Percentiles rank a stretch among this genome's conserved stretches.
phyloP scores from a whole-genome alignment of 1,284 basidiomycete genomes.

The Cryptococcus maquisensis region DNA sequence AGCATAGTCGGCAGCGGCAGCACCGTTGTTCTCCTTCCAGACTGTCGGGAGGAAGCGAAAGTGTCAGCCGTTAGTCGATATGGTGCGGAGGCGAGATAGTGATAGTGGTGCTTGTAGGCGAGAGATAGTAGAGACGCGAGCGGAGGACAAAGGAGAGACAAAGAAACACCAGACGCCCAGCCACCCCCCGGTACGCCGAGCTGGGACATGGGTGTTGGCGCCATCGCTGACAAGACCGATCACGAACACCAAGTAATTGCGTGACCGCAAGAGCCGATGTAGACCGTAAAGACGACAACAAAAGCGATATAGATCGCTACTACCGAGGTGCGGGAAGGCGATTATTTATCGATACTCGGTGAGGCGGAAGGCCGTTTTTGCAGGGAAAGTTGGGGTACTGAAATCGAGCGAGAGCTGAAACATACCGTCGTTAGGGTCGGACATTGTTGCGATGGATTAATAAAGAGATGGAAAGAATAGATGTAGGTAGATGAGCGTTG shows the following conservation, averaged over 20 bases:
- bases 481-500: neutral
- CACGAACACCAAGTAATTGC: too few species aligned
- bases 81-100: neutral
- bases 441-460: constrained; percentile 23
- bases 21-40: constrained; percentile 28
- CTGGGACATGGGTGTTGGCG: too few species aligned
- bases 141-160: neutral
- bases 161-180: neutral
- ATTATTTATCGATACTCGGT: neutral
- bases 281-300: neutral
- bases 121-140: neutral
- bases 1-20: constrained; percentile 6
- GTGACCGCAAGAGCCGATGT: neutral
- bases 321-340: neutral
- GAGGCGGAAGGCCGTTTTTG: neutral
- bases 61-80: constrained; percentile 12
- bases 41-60: constrained; percentile 21
- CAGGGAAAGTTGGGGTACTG: neutral
- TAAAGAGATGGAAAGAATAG: neutral
- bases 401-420: constrained; percentile 11
- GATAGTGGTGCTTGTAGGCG: too few species aligned
- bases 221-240: too few species aligned
- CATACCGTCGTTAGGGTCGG: constrained; percentile 50
- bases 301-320: neutral
- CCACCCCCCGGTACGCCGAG: too few species aligned